Conservation (phyloP, 2,329 filamentous ascomycete genomes). For the Alternaria sp. region DNA sequence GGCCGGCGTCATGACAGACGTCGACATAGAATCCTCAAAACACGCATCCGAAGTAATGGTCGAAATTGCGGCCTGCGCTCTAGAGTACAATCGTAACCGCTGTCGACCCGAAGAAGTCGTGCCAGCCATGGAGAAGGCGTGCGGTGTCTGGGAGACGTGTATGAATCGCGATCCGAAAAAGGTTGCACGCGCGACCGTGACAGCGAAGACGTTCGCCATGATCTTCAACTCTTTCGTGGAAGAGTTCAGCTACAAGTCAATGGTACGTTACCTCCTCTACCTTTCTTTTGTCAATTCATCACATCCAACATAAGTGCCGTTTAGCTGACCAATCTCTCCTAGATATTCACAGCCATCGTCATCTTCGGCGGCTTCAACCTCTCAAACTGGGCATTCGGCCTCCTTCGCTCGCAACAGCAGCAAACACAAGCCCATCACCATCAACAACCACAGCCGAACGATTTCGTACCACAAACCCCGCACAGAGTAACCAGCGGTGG, state of each 20-base stretch:
- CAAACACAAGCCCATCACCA: slow-evolving; percentile 16
- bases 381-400: slow-evolving; percentile 67
- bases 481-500: slow-evolving; percentile 26
- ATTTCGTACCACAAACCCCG: slow-evolving; percentile 41
- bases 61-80: slow-evolving; percentile 76
- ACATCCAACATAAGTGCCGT: background rate
- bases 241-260: slow-evolving; percentile 84
- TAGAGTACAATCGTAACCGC: slow-evolving; percentile 77
- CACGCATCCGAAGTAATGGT: slow-evolving; percentile 73
- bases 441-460: slow-evolving; percentile 24
- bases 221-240: slow-evolving; percentile 96
- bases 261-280: slow-evolving; percentile 57
- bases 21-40: slow-evolving; percentile 74
- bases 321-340: slow-evolving; percentile 23
- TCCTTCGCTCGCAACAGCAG: slow-evolving; percentile 56
- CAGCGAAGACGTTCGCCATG: slow-evolving; percentile 85
- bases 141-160: slow-evolving; percentile 83
- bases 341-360: slow-evolving; percentile 59
- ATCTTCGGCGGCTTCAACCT: slow-evolving; percentile 63
- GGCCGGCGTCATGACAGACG: slow-evolving; percentile 75
- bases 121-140: slow-evolving; percentile 76
- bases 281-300: background rate
- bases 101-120: slow-evolving; percentile 73
- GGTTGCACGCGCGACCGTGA: slow-evolving; percentile 80
- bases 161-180: slow-evolving; percentile 84